These are phyloP conservation scores for Psilocybe subaeruginosa DNA, from an alignment of 768 basidiomycete genomes.

Conservation along the genomic window DNA sequence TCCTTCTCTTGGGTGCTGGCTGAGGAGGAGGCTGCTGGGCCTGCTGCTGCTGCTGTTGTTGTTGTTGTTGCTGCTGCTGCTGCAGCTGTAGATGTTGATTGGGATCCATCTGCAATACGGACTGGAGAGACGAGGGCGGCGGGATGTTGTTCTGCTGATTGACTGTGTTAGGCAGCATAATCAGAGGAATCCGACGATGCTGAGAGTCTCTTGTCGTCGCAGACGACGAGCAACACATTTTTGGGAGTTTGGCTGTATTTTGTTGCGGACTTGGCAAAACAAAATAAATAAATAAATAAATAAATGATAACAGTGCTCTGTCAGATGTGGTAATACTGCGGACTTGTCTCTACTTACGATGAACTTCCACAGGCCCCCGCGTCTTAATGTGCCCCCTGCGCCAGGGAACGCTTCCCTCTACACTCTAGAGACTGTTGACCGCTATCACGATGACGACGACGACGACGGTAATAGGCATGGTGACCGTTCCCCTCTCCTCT, in stretches of 20 bases:
- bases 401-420: conserved; percentile 45
- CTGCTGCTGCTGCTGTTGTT: conserved; percentile 37
- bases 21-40: conserved; percentile 37
- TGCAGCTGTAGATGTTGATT: conserved; percentile 55
- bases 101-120: conserved; percentile 72
- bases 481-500: conserved; percentile 47
- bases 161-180: conserved; percentile 40
- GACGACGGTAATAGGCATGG: conserved; percentile 19
- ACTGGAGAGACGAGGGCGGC: conserved; percentile 56
- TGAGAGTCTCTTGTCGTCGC: conserved; percentile 32
- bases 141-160: conserved; percentile 30
- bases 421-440: conserved; percentile 63
- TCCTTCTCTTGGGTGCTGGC: conserved; percentile 50
- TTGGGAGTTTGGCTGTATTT: conserved; percentile 31
- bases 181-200: conserved; percentile 17
- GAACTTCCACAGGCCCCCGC: conserved; percentile 18
- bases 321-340: too few species aligned
- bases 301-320: not conserved
- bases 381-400: conserved; percentile 14
- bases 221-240: conserved; percentile 29
- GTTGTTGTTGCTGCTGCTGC: conserved; percentile 36
- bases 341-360: conserved; percentile 12
- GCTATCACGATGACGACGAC: conserved; percentile 29
- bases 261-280: conserved; percentile 29
- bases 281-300: conserved; percentile 19